Evolutionary conservation across 208 protist genomes (phyloP), one percentile per base, ranked within the genome.

Genomic region (Acanthamoeba triangularis): DNA sequence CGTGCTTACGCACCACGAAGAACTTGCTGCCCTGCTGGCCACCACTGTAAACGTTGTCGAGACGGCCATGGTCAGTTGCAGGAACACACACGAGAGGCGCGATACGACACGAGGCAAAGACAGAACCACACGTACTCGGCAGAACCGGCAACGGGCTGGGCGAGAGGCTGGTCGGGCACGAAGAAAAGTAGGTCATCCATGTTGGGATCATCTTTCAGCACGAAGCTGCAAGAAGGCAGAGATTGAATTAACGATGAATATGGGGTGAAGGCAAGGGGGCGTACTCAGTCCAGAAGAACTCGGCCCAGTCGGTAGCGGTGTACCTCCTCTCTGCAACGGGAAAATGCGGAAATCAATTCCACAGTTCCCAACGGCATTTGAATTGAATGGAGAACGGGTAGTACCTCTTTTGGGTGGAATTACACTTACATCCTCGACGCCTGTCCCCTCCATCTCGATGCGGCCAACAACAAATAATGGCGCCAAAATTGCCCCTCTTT

Each of bases 231-330:
- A 41, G 41, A 76, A 16, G n/a, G 30, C n/a, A 20, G 33, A 35
- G 16, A 6, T 76, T 2, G 3, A 41, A 25, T 33, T 33, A 37
- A 33, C 2, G 11, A 25, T 78, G 69, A 78, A 44, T 0, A 78
- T 47, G 52, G 47, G 56, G 14, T 52, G 11, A 28, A 59, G 52
- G 18, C 16, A 7, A 18, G 20, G 16, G 44, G 0, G 1, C 78
- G 35, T 59, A 85, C 78, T 85, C 78, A n/a, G 78, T 85, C 78
- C 78, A 85, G 44, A 85, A 85, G 78, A 85, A 85, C 47, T 85
- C 78, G 18, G 78, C 78, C 78, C 78, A 85, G 47, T 85, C 78
- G 14, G 78, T 85, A 0, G 78, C 78, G 16, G 44, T 85, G 47
- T 85, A 85, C 44, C 20, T 85, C 25, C 78, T 20, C 78, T 85